Percentiles rank a stretch among this genome's conserved stretches.
phyloP scores from a whole-genome alignment of 805 yeast species.

The Cyberlindnera veronae region DNA sequence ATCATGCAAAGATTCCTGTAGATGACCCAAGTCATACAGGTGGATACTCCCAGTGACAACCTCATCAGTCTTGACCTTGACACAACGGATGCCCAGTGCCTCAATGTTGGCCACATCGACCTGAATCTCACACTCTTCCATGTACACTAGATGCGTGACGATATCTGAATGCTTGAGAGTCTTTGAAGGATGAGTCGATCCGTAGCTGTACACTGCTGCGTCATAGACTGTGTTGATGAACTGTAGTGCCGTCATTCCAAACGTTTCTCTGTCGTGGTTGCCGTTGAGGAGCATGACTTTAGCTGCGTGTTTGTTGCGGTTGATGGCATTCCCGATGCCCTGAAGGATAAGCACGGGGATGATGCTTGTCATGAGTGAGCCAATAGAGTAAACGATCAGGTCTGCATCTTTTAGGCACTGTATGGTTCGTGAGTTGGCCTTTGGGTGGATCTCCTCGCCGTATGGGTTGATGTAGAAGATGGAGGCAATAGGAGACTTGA shows the following conservation, averaged over 20 bases:
- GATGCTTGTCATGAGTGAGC: slow-evolving; percentile 84
- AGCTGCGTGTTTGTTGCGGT: slow-evolving; percentile 30
- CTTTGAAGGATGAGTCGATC: slow-evolving; percentile 2
- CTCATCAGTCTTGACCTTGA: slow-evolving; percentile 33
- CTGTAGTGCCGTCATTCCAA: slow-evolving; percentile 56
- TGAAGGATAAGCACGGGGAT: slow-evolving; percentile 72
- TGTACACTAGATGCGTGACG: slow-evolving; percentile 61
- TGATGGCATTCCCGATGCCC: slow-evolving; percentile 67
- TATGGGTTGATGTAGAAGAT: slow-evolving; percentile 81
- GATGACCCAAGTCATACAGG: slow-evolving; percentile 41
- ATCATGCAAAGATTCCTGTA: slow-evolving; percentile 30
- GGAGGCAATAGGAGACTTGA: slow-evolving; percentile 70
- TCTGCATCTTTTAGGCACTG: slow-evolving; percentile 47
- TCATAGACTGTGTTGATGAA: slow-evolving; percentile 53
- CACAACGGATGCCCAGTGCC: slow-evolving; percentile 44
- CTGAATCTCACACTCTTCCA: slow-evolving; percentile 45
- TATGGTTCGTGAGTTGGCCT: slow-evolving; percentile 61
- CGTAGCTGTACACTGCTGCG: slow-evolving; percentile 51
- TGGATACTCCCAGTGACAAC: slow-evolving; percentile 22
- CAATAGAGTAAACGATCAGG: slow-evolving; percentile 71
- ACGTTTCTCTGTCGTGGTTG: slow-evolving; percentile 74
- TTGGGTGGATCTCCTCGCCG: slow-evolving; percentile 81
- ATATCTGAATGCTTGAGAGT: slow-evolving; percentile 39
- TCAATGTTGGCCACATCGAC: slow-evolving; percentile 44
- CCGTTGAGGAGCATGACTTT: slow-evolving; percentile 74